A percentile compares a stretch with the other conserved stretches of the same genome.
Evolutionary conservation across 202 grass and related monocot species (phyloP).

Genomic region (Setaria italica): DNA sequence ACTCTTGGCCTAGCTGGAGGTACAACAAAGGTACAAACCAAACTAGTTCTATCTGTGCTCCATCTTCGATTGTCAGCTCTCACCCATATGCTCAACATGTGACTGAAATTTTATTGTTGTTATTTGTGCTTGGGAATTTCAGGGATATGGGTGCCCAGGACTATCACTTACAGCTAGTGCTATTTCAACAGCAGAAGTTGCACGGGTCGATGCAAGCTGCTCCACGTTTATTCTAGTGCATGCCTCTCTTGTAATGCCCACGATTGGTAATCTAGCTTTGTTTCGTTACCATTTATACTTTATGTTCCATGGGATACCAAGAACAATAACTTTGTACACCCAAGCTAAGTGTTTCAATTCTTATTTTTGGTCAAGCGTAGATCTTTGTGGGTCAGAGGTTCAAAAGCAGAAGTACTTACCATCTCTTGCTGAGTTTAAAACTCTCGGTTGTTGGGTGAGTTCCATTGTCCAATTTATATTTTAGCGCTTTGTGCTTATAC

Average conservation of each 20-base stretch:
- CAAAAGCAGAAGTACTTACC: conserved; percentile 94
- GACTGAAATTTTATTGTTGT: conserved; percentile 2
- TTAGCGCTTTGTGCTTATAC: background rate
- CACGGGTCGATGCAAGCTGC: conserved; percentile 88
- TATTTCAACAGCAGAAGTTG: conserved; percentile 76
- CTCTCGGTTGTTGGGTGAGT: conserved; percentile 89
- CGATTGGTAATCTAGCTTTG: conserved; percentile 64
- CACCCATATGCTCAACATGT: background rate
- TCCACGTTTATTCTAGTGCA: conserved; percentile 94
- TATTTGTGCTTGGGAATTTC: background rate
- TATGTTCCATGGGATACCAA: background rate
- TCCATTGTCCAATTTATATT: conserved; percentile 12
- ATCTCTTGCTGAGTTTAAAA: conserved; percentile 72
- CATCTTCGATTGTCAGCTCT: background rate
- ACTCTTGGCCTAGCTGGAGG: conserved; percentile 66
- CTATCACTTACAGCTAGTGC: conserved; percentile 74
- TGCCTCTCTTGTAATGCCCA: conserved; percentile 86
- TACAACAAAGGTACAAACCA: conserved; percentile 70
- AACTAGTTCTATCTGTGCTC: background rate
- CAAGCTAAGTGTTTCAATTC: background rate
- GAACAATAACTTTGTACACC: conserved; percentile 22
- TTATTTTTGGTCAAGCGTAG: conserved; percentile 49
- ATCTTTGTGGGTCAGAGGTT: conserved; percentile 86
- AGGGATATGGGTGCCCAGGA: conserved; percentile 90
- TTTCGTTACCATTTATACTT: background rate